Evolutionary conservation across 2,329 filamentous ascomycete genomes (phyloP), one percentile per base, ranked within the genome.

Genomic region (Truncatella angustata): DNA sequence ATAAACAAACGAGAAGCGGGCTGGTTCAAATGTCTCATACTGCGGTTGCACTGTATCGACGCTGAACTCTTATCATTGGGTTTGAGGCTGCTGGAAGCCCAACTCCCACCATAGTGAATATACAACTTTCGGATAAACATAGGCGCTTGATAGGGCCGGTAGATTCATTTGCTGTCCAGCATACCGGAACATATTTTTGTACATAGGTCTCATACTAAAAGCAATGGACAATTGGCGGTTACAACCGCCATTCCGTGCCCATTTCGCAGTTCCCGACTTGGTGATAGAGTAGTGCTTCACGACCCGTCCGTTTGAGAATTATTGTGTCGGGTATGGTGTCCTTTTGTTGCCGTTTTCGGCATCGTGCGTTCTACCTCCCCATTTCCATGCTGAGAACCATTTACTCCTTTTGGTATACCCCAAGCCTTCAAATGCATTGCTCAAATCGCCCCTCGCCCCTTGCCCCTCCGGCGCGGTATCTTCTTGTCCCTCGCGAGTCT

Each of bases 401-500:
- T 12, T 12, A 4, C 36, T 20, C 37, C 37, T 40, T 40, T 40
- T 4, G 37, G 37, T 7, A 5, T 18, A 18, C 18, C 37, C 24
- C 10, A 20, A 40, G 16, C 37, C 37, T 21, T 21, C 9, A 40
- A 40, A 40, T 21, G 16, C 37, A 40, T 40, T 21, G 37, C 37
- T 40, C 37, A 21, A 40, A 21, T 21, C 18, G 20, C 24, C 16
- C 37, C 20, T 40, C 20, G 20, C 18, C 37, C 18, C 16, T n/a
- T n/a, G n/a, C n/a, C n/a, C n/a, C n/a, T n/a, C n/a, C n/a, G n/a
- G n/a, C n/a, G n/a, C n/a, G n/a, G n/a, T n/a, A n/a, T n/a, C n/a
- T n/a, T n/a, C 40, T 10, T 14, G 23, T 44, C 40, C 11, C 23
- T 26, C 12, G 20, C 20, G 11, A n/a, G 51, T 48, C n/a, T 81